Conservation (phyloP, 2,329 filamentous ascomycete species). For the Kalaharituber pfeilii region DNA sequence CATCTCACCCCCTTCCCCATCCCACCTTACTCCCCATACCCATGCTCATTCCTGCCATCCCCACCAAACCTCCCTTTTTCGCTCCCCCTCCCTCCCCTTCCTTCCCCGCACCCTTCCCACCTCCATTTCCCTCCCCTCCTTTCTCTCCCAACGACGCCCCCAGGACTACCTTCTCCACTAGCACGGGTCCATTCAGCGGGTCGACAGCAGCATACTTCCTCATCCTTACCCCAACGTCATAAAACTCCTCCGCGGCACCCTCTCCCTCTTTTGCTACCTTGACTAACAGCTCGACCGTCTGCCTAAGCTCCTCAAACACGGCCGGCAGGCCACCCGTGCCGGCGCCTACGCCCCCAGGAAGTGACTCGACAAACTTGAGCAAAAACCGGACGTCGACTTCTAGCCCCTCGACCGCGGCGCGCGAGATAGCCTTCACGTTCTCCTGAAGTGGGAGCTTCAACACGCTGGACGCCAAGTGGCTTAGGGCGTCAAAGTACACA, state of each 20-base stretch:
- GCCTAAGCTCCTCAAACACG: slow-evolving; percentile 80
- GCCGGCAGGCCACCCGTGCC: slow-evolving; percentile 62
- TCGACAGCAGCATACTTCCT: slow-evolving; percentile 90
- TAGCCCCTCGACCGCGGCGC: slow-evolving; percentile 64
- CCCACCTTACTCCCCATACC: neutral
- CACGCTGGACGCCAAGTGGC: slow-evolving; percentile 74
- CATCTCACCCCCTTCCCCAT: slow-evolving; percentile 4
- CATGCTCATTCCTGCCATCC: neutral
- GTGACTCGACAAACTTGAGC: slow-evolving; percentile 65
- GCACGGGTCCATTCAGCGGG: slow-evolving; percentile 65
- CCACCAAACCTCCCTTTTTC: neutral
- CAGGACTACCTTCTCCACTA: slow-evolving; percentile 68
- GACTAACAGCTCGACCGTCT: slow-evolving; percentile 69
- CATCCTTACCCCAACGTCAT: slow-evolving; percentile 74
- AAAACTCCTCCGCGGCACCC: slow-evolving; percentile 92
- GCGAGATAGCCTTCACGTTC: slow-evolving; percentile 70
- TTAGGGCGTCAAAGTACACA: slow-evolving; percentile 92
- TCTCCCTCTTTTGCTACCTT: slow-evolving; percentile 34
- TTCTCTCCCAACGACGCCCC: neutral
- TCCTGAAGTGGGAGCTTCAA: slow-evolving; percentile 60
- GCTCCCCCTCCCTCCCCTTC: neutral
- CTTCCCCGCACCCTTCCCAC: neutral
- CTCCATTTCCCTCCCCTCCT: neutral
- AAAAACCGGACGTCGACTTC: slow-evolving; percentile 72
- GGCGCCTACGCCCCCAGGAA: slow-evolving; percentile 28